Evolutionary conservation across 768 basidiomycete species (phyloP), one percentile per base, ranked within the genome.

Genomic region (Rhodosporidiobolus odoratus): DNA sequence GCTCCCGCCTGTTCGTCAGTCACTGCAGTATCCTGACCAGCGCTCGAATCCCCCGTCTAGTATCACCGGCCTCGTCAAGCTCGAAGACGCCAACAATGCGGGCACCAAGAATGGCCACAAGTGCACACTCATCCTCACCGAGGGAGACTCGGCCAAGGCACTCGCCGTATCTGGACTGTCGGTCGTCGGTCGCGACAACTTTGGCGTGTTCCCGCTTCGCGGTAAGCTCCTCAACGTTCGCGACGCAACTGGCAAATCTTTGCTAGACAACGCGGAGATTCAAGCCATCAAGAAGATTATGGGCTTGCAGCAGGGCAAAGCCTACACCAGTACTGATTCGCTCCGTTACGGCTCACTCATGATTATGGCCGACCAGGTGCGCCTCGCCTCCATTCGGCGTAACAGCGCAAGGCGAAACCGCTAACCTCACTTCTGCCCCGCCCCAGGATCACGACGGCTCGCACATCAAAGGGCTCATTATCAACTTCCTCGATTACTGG

Each of bases 361-460:
- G 96, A 91, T 99, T 76, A 99, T 99, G 96, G 92, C 96, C 7
- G 96, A 99, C 88, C 95, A 97, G 86, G 93, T 92, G 62, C 58
- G 84, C n/a, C 80, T 16, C 15, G 8, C 37, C 58, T 58, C 27
- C 30, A 17, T 50, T 50, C 48, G 43, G 21, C n/a, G n/a, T n/a
- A n/a, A n/a, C n/a, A n/a, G n/a, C n/a, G n/a, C n/a, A n/a, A n/a
- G n/a, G n/a, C n/a, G n/a, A n/a, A n/a, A n/a, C n/a, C n/a, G n/a
- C n/a, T n/a, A n/a, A n/a, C 16, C 25, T 37, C 32, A 50, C 23
- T n/a, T 48, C 23, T 37, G 19, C 9, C 40, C 3, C 37, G 41
- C n/a, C n/a, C n/a, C 78, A 96, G 92, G 96, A 99, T 86, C 92
- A 98, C 81, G 96, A 99, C 81, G 96, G 96, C 61, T 98, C 96